A percentile compares a stretch with the other conserved stretches of the same genome.
These are phyloP conservation scores for Exophiala oligosperma DNA, from an alignment of 2,329 filamentous ascomycete genomes.

Conservation along the genomic window DNA sequence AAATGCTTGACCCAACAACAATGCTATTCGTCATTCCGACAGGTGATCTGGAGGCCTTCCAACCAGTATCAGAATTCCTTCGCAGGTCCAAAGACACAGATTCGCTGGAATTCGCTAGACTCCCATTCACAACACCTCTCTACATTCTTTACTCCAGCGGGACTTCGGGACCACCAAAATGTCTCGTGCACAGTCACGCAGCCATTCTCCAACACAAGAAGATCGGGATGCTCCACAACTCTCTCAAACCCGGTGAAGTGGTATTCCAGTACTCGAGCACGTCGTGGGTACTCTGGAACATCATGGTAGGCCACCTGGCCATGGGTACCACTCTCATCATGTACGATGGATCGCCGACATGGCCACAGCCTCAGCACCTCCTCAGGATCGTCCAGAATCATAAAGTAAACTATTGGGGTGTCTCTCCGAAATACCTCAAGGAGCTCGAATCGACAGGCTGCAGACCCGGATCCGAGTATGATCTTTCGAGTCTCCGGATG, in stretches of 20 bases:
- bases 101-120: slow-evolving; percentile 36
- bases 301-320: slow-evolving; percentile 43
- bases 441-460: slow-evolving; percentile 37
- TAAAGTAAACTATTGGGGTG: slow-evolving; percentile 43
- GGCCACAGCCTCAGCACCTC: slow-evolving; percentile 38
- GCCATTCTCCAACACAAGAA: slow-evolving; percentile 47
- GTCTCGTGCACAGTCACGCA: slow-evolving; percentile 46
- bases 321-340: slow-evolving; percentile 42
- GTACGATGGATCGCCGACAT: slow-evolving; percentile 46
- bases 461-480: slow-evolving; percentile 29
- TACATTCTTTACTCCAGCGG: slow-evolving; percentile 46
- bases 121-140: slow-evolving; percentile 43
- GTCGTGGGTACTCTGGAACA: slow-evolving; percentile 48
- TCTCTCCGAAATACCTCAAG: slow-evolving; percentile 43
- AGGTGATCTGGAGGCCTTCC: neutral
- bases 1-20: neutral
- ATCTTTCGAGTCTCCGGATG: slow-evolving; percentile 42
- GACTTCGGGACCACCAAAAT: slow-evolving; percentile 45
- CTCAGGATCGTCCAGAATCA: slow-evolving; percentile 38
- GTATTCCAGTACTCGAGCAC: slow-evolving; percentile 49
- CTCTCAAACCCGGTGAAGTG: slow-evolving; percentile 39
- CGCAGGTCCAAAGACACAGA: slow-evolving; percentile 32
- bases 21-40: slow-evolving; percentile 11
- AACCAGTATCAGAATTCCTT: slow-evolving; percentile 30
- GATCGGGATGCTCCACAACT: slow-evolving; percentile 44